Evolutionary conservation across 1,139 yeast genomes (phyloP).

Genomic region (Suhomyces bolitotheri): DNA sequence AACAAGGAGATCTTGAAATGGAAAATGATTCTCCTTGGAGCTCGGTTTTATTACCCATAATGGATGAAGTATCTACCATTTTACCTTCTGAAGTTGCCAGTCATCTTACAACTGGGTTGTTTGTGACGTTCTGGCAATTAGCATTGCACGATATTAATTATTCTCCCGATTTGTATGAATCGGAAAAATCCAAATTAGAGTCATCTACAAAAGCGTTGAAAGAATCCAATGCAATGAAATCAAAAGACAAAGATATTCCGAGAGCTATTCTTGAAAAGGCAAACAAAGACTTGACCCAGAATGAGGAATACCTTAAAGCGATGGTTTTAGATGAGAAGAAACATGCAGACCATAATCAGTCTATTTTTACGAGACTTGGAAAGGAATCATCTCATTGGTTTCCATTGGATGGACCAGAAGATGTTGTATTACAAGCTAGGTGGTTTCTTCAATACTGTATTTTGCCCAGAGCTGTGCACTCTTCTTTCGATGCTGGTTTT

Average conservation of each 20-base stretch:
- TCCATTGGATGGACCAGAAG: constrained; percentile 7
- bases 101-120: constrained; percentile 35
- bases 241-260: constrained; percentile 32
- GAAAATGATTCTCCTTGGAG: constrained; percentile 17
- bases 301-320: constrained; percentile 24
- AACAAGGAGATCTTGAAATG: constrained; percentile 7
- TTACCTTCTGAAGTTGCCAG: constrained; percentile 7
- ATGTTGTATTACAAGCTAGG: constrained; percentile 21
- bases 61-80: constrained; percentile 16
- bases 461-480: constrained; percentile 74
- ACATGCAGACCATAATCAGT: constrained; percentile 32
- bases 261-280: constrained; percentile 27
- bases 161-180: constrained; percentile 51
- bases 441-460: constrained; percentile 63
- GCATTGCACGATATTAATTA: constrained; percentile 73
- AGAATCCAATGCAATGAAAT: constrained; percentile 31
- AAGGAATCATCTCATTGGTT: constrained; percentile 30
- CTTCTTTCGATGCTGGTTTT: constrained; percentile 83
- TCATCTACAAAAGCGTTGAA: constrained; percentile 33
- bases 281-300: constrained; percentile 30
- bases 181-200: constrained; percentile 44
- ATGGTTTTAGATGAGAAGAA: constrained; percentile 29
- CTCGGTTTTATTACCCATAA: constrained; percentile 19
- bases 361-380: constrained; percentile 16
- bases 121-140: constrained; percentile 70